Percentiles rank a stretch among this genome's conserved stretches.
Conservation (phyloP, 2,329 filamentous ascomycete species). For the Alternaria metachromatica region DNA sequence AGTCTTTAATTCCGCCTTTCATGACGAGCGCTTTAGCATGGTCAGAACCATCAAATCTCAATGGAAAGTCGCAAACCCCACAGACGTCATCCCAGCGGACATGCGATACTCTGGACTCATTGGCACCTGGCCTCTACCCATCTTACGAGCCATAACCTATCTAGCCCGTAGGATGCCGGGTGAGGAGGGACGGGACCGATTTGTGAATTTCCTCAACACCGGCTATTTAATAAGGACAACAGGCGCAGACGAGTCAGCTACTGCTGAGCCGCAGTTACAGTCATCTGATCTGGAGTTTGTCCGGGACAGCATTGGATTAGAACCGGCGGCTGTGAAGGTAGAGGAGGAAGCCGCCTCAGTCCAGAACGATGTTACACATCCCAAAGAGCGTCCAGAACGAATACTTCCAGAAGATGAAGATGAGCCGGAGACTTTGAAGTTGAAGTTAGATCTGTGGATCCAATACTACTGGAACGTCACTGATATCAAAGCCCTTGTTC, state of each 20-base stretch:
- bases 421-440: neutral
- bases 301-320: neutral
- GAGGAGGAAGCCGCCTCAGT: neutral
- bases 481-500: neutral
- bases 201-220: rapidly evolving
- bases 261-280: neutral
- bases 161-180: neutral
- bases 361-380: neutral
- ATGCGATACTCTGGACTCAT: neutral
- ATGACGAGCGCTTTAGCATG: neutral
- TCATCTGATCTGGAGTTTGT: neutral
- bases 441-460: neutral
- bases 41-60: neutral
- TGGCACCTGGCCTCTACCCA: neutral
- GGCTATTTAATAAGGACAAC: rapidly evolving
- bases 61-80: neutral
- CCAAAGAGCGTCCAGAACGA: neutral
- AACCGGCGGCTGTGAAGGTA: neutral
- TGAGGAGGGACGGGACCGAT: neutral
- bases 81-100: neutral
- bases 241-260: neutral
- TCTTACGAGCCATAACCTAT: neutral
- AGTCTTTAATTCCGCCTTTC: too few species aligned
- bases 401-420: neutral
- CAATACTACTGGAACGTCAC: neutral